These are phyloP conservation scores for Astragalus glycyphyllos DNA, from an alignment of 306 rosid species.

Conservation along the genomic window DNA sequence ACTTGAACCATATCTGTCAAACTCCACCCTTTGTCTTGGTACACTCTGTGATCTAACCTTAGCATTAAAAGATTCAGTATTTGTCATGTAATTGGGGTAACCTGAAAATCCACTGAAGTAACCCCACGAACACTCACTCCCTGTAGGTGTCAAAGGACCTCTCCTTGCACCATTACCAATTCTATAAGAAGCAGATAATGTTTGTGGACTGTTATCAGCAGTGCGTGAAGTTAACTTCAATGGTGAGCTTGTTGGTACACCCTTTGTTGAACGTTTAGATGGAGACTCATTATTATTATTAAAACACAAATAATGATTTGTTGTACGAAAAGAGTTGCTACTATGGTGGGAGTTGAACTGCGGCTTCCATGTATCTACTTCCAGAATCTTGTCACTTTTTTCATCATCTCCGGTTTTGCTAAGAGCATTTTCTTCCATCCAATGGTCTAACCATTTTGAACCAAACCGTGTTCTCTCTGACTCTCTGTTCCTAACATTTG, in stretches of 20 bases:
- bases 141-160: conserved; percentile 72
- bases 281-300: conserved; percentile 62
- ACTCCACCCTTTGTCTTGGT: conserved; percentile 82
- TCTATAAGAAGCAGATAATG: conserved; percentile 65
- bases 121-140: conserved; percentile 78
- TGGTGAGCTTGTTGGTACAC: conserved; percentile 41
- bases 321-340: conserved; percentile 45
- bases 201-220: conserved; percentile 70
- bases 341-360: conserved; percentile 58
- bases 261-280: conserved; percentile 56
- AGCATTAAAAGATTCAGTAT: conserved; percentile 84
- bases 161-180: conserved; percentile 63
- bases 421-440: conserved; percentile 78
- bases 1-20: conserved; percentile 55
- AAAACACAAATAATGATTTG: conserved; percentile 48
- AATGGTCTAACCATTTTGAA: conserved; percentile 71
- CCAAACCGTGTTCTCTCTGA: conserved; percentile 50
- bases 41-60: conserved; percentile 95
- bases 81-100: conserved; percentile 89
- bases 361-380: conserved; percentile 97
- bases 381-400: conserved; percentile 84
- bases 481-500: conserved; percentile 60
- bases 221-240: conserved; percentile 53
- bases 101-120: conserved; percentile 63
- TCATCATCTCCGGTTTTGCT: conserved; percentile 53